Evolutionary conservation across 331 rosid genomes (phyloP), one percentile per base, ranked within the genome.

Genomic region (Stylosanthes scabra): DNA sequence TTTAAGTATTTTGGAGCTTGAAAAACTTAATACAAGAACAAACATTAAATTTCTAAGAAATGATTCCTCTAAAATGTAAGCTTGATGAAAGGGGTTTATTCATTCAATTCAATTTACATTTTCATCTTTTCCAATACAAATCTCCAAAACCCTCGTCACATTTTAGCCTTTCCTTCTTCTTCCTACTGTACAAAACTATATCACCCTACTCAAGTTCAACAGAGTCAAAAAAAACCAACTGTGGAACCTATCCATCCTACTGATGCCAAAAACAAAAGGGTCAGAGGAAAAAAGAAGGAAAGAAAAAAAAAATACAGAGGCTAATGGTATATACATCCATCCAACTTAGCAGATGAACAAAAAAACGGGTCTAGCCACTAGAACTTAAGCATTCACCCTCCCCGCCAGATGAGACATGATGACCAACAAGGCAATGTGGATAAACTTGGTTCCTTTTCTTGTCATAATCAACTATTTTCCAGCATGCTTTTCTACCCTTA

Each of bases 341-440:
- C 25, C 25, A 20, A 20, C 20, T 16, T 34, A 49, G 41, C 58
- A 58, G 20, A 74, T 41, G 64, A 13, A 39, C 10, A 3, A 66
- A n/a, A 27, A 54, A 40, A 37, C 1, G 62, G 45, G 46, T 13
- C 71, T 63, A 73, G 50, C 80, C 68, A 45, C 72, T 50, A 52
- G 49, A 59, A 73, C 82, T 61, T 11, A 58, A 50, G 59, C 41
- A 67, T 28, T 25, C 74, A 0, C 68, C 74, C 44, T 78, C 72
- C 1, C 61, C 50, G 51, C 16, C 59, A 57, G 78, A 29, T 29
- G 80, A 59, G 10, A 20, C 77, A 14, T 44, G 68, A 14, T 44
- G 68, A 34, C 73, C 80, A 11, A 77, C 67, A 10, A 75, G 73
- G 62, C 74, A 76, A 76, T 51, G 80, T 34, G 83, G 64, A 56